These are phyloP conservation scores for Solanum etuberosum DNA, from an alignment of 257 asterid species.

Conservation along the genomic window DNA sequence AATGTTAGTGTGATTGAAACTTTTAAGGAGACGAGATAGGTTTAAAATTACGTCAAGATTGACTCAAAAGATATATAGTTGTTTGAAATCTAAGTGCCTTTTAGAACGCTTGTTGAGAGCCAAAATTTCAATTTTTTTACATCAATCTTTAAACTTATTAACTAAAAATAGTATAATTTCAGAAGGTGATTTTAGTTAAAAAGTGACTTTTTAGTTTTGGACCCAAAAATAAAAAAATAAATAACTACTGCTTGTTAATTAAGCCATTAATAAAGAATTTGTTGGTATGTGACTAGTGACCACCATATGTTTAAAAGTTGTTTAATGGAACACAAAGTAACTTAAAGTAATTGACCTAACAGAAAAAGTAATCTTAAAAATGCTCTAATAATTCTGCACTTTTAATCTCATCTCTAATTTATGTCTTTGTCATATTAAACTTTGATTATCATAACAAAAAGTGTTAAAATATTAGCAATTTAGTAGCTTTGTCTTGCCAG, in stretches of 20 bases:
- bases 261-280: not conserved
- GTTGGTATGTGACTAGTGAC: not conserved
- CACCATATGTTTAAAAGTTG: not conserved
- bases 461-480: no score
- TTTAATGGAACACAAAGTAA: not conserved
- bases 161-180: not conserved
- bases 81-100: not conserved
- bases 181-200: not conserved
- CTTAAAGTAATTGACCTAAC: not conserved
- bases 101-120: no score
- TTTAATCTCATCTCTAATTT: not conserved
- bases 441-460: not conserved
- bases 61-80: not conserved
- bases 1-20: not conserved
- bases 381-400: not conserved
- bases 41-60: not conserved
- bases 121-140: no score
- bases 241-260: not conserved
- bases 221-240: not conserved
- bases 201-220: not conserved
- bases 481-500: not conserved
- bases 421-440: not conserved
- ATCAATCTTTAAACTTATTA: not conserved
- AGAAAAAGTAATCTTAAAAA: not conserved
- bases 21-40: not conserved